These are phyloP conservation scores for Alternaria sp. DNA, from an alignment of 2,329 filamentous ascomycete genomes.

Conservation along the genomic window DNA sequence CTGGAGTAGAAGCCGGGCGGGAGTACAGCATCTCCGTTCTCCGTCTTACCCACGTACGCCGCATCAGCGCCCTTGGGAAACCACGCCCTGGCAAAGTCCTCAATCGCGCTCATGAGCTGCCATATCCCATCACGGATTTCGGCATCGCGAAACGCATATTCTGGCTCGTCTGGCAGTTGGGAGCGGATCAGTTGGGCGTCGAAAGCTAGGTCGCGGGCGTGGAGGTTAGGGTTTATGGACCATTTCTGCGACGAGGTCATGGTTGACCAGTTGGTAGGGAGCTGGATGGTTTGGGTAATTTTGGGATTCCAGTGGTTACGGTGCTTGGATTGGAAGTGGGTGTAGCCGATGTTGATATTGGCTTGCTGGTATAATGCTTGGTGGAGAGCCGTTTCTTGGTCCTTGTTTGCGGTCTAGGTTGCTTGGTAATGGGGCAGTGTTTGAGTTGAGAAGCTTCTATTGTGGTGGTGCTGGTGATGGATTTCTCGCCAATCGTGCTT, in stretches of 20 bases:
- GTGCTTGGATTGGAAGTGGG: too few species aligned
- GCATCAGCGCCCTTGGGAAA: conserved; percentile 13
- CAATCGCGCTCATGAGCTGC: conserved; percentile 29
- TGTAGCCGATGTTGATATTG: too few species aligned
- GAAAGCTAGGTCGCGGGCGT: conserved; percentile 1
- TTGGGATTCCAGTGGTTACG: neutral
- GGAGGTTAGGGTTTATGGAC: neutral
- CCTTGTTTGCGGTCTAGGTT: neutral
- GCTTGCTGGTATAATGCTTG: neutral
- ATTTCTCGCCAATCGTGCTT: too few species aligned
- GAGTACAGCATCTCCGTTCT: neutral
- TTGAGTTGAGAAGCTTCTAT: neutral
- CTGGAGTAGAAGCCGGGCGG: conserved; percentile 11
- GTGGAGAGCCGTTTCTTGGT: neutral
- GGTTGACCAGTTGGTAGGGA: neutral
- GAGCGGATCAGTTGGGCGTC: neutral
- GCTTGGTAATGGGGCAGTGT: neutral
- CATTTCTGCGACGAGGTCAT: neutral
- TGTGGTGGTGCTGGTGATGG: neutral
- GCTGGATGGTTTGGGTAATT: too few species aligned
- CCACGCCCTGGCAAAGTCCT: neutral
- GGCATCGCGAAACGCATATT: conserved; percentile 35
- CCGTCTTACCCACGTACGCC: neutral
- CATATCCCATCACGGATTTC: conserved; percentile 40
- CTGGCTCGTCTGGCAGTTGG: conserved; percentile 24